Evolutionary conservation across 768 basidiomycete species (phyloP).

Genomic region (Xerocomellus intermedius): DNA sequence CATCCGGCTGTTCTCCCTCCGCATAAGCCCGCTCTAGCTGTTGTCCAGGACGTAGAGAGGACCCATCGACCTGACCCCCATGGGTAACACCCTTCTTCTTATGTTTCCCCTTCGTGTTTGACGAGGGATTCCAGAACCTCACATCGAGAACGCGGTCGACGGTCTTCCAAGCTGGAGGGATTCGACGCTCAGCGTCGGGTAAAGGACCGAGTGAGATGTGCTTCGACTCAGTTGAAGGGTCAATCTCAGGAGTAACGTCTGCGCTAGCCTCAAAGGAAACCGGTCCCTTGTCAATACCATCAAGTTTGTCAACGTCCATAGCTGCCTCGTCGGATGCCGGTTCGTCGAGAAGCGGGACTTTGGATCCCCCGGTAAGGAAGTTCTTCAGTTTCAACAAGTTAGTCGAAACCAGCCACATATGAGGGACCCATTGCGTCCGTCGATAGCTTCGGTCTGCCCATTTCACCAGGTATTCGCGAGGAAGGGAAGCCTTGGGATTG

Average conservation of each 20-base stretch:
- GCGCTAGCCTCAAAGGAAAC: slow-evolving; percentile 43
- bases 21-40: slow-evolving; percentile 43
- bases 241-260: slow-evolving; percentile 36
- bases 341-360: slow-evolving; percentile 60
- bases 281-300: slow-evolving; percentile 18
- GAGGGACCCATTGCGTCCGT: slow-evolving; percentile 85
- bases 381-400: slow-evolving; percentile 66
- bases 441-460: slow-evolving; percentile 81
- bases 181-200: slow-evolving; percentile 68
- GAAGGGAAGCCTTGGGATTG: slow-evolving; percentile 59
- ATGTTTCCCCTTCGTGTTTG: slow-evolving; percentile 10
- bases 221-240: slow-evolving; percentile 29
- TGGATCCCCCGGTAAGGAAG: slow-evolving; percentile 69
- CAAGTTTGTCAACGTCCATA: slow-evolving; percentile 31
- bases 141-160: slow-evolving; percentile 91
- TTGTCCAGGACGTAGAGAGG: slow-evolving; percentile 18
- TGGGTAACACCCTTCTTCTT: slow-evolving; percentile 22
- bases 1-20: slow-evolving; percentile 63
- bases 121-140: slow-evolving; percentile 53
- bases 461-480: slow-evolving; percentile 93
- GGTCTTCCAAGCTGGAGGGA: slow-evolving; percentile 82
- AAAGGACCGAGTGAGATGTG: slow-evolving; percentile 38
- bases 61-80: slow-evolving; percentile 31
- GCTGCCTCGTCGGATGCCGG: slow-evolving; percentile 31
- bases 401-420: slow-evolving; percentile 83